Base-by-base conservation (phyloP, 2,329 filamentous ascomycete genomes). In the Fusarium dlaminii region DNA sequence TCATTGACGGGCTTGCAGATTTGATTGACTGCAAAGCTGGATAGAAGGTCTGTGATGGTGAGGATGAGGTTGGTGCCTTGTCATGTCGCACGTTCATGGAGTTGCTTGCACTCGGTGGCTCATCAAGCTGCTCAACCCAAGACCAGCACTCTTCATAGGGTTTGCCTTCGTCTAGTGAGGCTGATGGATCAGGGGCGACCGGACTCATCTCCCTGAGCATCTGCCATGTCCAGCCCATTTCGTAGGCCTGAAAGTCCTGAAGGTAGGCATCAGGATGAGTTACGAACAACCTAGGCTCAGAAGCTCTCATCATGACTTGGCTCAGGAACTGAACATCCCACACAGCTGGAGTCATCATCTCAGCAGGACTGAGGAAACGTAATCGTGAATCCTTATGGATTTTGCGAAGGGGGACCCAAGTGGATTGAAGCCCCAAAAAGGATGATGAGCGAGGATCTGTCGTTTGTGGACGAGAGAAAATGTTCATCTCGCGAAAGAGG, bases 321-420 rank as follows among this genome's bases (percentile, higher is more conserved):
- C 87, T 87, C 34, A 96, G 86, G 71, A 95, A 95, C 15, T 89
- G 86, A 6, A 91, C 89, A 58, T 91, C 90, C 93, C 93, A 96
- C 6, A 91, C 82, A 3, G 90, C 88, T 1, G 92, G 90, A 2
- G 91, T 94, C 42, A 93, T 83, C 90, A 95, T 93, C 80, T 95
- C 93, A 3, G 90, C 85, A 3, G 90, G 90, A 11, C 88, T 89
- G 17, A 95, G 85, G 75, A 95, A 95, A 3, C 90, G 89, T 12
- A 96, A 86, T 32, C 90, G 88, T 1, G 91, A 91, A 65, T 94
- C 92, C 78, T 92, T 94, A 79, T 93, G 90, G 6, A 94, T 84
- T 80, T 95, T 95, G 57, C 93, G 89, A 24, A 96, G 84, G 10
- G 93, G 93, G n/a, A 95, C 87, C 88, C 93, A 94, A 0, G 89